phyloP scores from a whole-genome alignment of 768 basidiomycete genomes.

The Boletus rex-veris region DNA sequence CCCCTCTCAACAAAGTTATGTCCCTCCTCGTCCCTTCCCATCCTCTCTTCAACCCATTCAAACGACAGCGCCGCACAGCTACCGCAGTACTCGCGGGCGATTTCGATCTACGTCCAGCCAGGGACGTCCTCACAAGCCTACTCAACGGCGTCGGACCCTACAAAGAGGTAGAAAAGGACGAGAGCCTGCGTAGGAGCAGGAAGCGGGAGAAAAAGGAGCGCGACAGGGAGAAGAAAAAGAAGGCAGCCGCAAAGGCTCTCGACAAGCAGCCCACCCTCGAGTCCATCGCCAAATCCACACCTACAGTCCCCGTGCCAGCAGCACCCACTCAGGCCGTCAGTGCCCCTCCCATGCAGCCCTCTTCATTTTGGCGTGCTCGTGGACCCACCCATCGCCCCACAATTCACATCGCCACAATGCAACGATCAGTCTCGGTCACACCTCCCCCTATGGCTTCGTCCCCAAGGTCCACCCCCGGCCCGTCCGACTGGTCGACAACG shows the following conservation, averaged over 20 bases:
- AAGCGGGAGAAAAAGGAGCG: conserved; percentile 49
- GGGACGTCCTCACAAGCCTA: conserved; percentile 77
- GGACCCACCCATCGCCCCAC: conserved; percentile 43
- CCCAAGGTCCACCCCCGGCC: conserved; percentile 71
- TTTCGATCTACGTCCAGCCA: conserved; percentile 62
- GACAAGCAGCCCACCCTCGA: conserved; percentile 32
- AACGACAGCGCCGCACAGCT: conserved; percentile 56
- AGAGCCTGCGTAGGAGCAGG: conserved; percentile 51
- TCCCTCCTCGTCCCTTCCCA: conserved; percentile 21
- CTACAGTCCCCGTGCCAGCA: conserved; percentile 15
- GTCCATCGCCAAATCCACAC: conserved; percentile 11
- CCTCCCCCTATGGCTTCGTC: conserved; percentile 67
- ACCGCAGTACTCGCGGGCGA: conserved; percentile 73
- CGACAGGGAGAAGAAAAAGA: conserved; percentile 48
- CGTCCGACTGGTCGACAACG: conserved; percentile 68
- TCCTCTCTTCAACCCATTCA: conserved; percentile 24
- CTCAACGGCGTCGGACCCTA: conserved; percentile 73
- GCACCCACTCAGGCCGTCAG: conserved; percentile 26
- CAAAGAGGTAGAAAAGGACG: conserved; percentile 58
- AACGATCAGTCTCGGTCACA: conserved; percentile 71
- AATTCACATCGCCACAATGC: conserved; percentile 66
- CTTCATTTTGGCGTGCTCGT: conserved; percentile 64
- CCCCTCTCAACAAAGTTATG: conserved; percentile 15
- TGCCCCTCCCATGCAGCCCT: conserved; percentile 34
- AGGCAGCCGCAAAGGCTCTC: conserved; percentile 32